Base-by-base conservation (phyloP, 1,139 yeast species). In the Yamadazyma atmosphaerica region DNA sequence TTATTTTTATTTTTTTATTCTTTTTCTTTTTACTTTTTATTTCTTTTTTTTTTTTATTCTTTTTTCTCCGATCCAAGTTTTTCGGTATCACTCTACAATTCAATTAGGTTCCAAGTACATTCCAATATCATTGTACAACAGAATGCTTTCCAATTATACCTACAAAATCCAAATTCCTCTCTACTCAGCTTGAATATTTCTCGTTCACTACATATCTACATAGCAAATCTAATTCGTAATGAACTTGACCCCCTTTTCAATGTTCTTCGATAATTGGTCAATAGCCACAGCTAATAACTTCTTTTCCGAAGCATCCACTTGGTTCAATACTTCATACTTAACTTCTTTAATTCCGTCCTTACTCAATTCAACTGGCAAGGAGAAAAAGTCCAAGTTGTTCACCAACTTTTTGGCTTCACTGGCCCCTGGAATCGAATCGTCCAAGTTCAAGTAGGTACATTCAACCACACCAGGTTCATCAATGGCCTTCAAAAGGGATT, bases 371-470 rank as follows among this genome's bases (percentile, higher is more conserved):
- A 90, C 95, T 56, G 87, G 89, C 55, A 95, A 83, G 33, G 98
- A 88, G 76, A 92, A 92, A 83, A 85, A 92, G 50, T 84, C 92
- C 57, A 90, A 84, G 58, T 89, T 92, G 62, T 84, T 87, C 45
- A 73, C 72, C 74, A 69, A 64, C 55, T 68, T 65, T 58, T 85
- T 85, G 75, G 81, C 94, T 60, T 96, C 97, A 46, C 86, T 74
- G 53, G 86, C 90, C 47, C 77, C 77, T 54, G 65, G 63, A 48
- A 70, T 68, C 37, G 63, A 55, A 37, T 61, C 50, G 52, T 65
- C 68, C 54, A 70, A 64, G 54, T 70, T 59, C 58, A 83, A 81
- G 58, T 72, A 87, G 33, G 96, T 72, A 58, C 94, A 86, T 70
- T 88, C 96, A 47, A 83, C 74, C 45, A 89, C 74, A 53, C 77